A percentile compares a stretch with the other conserved stretches of the same genome.
These are phyloP conservation scores for Phytophthora citrophthora DNA, from an alignment of 352 stramenopile genomes.

Conservation along the genomic window DNA sequence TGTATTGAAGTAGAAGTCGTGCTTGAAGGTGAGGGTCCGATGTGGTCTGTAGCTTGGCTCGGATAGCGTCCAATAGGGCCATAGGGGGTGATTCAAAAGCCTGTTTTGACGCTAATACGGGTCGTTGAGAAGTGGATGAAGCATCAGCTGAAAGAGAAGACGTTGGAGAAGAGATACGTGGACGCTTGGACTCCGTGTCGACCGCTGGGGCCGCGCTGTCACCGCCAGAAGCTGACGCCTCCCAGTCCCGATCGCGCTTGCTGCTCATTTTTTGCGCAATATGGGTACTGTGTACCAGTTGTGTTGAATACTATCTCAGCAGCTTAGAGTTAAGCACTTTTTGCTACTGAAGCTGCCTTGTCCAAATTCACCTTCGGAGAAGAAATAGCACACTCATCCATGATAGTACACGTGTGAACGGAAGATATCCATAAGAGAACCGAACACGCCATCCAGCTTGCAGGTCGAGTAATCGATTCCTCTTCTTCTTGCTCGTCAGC, in stretches of 20 bases:
- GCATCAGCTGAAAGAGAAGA: slow-evolving; percentile 14
- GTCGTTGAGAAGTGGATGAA: neutral
- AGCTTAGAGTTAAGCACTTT: too few species aligned
- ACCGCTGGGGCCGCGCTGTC: slow-evolving; percentile 3
- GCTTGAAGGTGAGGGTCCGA: slow-evolving; percentile 69
- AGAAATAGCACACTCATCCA: too few species aligned
- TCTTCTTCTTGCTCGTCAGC: too few species aligned
- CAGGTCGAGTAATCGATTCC: too few species aligned
- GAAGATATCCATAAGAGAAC: too few species aligned
- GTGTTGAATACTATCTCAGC: too few species aligned
- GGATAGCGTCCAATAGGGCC: slow-evolving; percentile 44
- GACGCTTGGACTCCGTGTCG: slow-evolving; percentile 23
- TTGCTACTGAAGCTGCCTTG: too few species aligned
- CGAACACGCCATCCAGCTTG: too few species aligned
- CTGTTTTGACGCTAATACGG: slow-evolving; percentile 10
- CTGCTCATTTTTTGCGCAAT: slow-evolving; percentile 14
- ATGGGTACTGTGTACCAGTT: too few species aligned
- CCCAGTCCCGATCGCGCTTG: slow-evolving; percentile 34
- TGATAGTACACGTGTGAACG: too few species aligned
- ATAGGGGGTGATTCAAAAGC: slow-evolving; percentile 28
- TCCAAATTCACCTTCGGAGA: too few species aligned
- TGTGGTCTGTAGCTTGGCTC: slow-evolving; percentile 43
- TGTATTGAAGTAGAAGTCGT: slow-evolving; percentile 67
- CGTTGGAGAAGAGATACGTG: slow-evolving; percentile 16
- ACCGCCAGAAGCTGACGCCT: slow-evolving; percentile 19